Evolutionary conservation across 2,329 filamentous ascomycete species (phyloP), one percentile per base, ranked within the genome.

Genomic region (Xylariomycetidae sp.): DNA sequence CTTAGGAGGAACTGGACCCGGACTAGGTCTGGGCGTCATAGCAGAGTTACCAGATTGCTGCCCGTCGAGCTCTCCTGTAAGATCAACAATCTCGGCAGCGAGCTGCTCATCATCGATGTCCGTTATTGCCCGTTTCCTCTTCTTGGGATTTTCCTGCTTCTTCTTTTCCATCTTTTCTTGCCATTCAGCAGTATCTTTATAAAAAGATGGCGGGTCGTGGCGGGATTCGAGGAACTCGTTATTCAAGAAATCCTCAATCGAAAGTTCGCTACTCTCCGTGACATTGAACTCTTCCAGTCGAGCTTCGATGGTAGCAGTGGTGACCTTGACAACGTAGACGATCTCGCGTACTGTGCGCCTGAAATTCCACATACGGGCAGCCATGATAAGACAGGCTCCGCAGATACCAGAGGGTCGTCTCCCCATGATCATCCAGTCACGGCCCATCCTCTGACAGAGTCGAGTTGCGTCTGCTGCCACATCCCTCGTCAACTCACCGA

Each of bases 361-460:
- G 56, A 94, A 98, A 61, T 97, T 97, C 72, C 96, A 94, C 84
- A 97, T 97, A 33, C 92, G 85, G 7, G 92, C 90, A 6, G 92
- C 92, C 58, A 98, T 82, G 41, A 98, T 85, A 30, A 98, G 74
- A 46, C 89, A 94, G 10, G 92, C 92, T 41, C 92, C 92, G 58
- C 89, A 96, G 34, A 97, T 82, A 46, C 92, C 92, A 6, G 90
- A 90, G 12, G 92, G 92, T 25, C 92, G 82, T 52, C 92, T 85
- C 49, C 92, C 92, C 56, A 89, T 88, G 29, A 89, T 83, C 78
- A 98, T 97, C 89, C 92, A 97, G 63, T 98, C 92, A 34, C 87
- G 74, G 45, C 87, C 89, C 92, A 98, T 97, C 41, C 92, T 82
- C 58, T 85, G 82, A 36, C 95, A 81, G 33, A 98, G 83, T 34